A percentile compares a stretch with the other conserved stretches of the same genome.
Evolutionary conservation across 208 protist genomes (phyloP).

Genomic region (Dictyostelium gargantuum): DNA sequence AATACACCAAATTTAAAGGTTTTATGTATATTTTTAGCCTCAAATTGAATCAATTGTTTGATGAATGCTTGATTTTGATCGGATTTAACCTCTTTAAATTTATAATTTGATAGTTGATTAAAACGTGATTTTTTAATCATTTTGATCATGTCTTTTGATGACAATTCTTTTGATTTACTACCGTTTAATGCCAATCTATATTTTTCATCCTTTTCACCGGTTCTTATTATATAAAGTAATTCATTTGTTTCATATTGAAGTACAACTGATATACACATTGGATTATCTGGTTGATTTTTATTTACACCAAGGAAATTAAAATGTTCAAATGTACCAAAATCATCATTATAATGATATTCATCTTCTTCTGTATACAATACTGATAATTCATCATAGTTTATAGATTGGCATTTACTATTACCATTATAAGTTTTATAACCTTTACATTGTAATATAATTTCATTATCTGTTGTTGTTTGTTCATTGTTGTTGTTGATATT

Average conservation of each 20-base stretch:
- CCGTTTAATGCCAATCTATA: background rate
- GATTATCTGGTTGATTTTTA: constrained; percentile 7
- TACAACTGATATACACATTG: background rate
- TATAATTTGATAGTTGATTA: constrained; percentile 3
- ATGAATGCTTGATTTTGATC: background rate
- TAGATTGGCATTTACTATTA: background rate
- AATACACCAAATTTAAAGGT: constrained; percentile 80
- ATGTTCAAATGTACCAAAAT: background rate
- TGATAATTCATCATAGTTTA: background rate
- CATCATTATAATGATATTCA: constrained; percentile 6
- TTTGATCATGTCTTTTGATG: constrained; percentile 49
- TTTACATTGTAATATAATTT: background rate
- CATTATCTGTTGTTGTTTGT: background rate
- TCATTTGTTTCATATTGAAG: background rate
- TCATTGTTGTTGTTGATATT: too few relatives aligned
- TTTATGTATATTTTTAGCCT: constrained; percentile 22
- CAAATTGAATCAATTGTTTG: constrained; percentile 14
- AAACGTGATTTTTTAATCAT: constrained; percentile 43
- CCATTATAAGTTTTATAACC: constrained; percentile 32
- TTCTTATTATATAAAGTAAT: constrained; percentile 51
- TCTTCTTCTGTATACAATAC: background rate
- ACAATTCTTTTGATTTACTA: background rate
- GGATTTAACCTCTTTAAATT: constrained; percentile 18
- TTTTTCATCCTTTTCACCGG: constrained; percentile 16
- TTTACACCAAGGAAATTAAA: constrained; percentile 26